Evolutionary conservation across 768 basidiomycete genomes (phyloP), one percentile per base, ranked within the genome.

Genomic region (Lactarius trivialis): DNA sequence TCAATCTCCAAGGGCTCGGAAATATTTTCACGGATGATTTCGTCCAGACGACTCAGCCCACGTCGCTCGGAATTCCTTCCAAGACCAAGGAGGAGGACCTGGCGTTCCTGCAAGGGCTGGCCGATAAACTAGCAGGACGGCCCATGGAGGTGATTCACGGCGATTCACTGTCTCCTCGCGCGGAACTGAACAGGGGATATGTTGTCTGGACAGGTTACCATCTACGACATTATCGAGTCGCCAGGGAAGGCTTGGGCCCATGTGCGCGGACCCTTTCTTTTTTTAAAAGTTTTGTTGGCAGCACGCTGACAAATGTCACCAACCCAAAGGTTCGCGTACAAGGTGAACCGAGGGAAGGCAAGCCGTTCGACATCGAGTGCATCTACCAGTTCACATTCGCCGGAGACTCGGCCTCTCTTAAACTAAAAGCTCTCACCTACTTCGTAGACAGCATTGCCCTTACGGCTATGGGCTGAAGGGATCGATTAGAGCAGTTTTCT

Each of bases 11-110:
- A 28, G 51, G 55, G 7, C 1, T 63, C 34, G 52, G 17, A 1
- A 48, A 48, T 6, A 30, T 58, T 4, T 54, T 58, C 57, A 12
- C 28, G 17, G 61, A 63, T 11, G 61, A 58, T 26, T 63, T 63
- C 37, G 53, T 55, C 1, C 61, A 58, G 52, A 37, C 57, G 17
- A 63, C 61, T 28, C 21, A 1, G 1, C 61, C 61, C 2, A 24
- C 4, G 0, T 48, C 57, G 0, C 28, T 59, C 28, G 4, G 21
- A 4, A 24, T 63, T 2, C 43, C 52, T 17, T 24, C 36, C 8
- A 36, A 45, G 57, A 58, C 26, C 2, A 63, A 55, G 24, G 45
- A 54, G 28, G 61, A 63, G 4, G 52, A 63, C 37, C 34, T 63
- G 28, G 53, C 26, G 26, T 63, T 54, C 28, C 45, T 63, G 11